Evolutionary conservation across 2,329 filamentous ascomycete genomes (phyloP).

Genomic region (Celoporthe dispersa): DNA sequence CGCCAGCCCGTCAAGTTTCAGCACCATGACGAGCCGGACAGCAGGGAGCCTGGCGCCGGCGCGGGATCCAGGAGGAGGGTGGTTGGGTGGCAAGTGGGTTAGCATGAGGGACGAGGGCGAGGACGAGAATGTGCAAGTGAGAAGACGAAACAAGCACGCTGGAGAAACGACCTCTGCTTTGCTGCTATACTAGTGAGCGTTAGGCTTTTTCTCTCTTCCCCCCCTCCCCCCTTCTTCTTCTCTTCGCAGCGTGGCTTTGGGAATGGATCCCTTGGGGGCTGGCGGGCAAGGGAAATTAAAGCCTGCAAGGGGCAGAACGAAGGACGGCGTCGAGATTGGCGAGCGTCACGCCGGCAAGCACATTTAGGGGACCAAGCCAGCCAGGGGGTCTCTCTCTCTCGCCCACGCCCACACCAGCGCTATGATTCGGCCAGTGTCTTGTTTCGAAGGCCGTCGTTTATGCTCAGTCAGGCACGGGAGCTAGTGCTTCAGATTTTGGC

Average conservation of each 20-base stretch:
- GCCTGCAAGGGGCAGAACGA: slow-evolving; percentile 15
- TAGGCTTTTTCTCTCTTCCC: neutral
- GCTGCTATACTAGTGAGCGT: neutral
- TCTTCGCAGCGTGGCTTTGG: neutral
- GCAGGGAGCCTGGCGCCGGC: slow-evolving; percentile 8
- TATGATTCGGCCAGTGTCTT: slow-evolving; percentile 9
- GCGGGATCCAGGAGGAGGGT: neutral
- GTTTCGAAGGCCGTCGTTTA: slow-evolving; percentile 22
- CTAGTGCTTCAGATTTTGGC: slow-evolving; percentile 21
- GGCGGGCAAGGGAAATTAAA: slow-evolving; percentile 9
- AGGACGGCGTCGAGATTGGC: slow-evolving; percentile 24
- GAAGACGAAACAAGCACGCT: slow-evolving; percentile 13
- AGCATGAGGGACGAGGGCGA: neutral
- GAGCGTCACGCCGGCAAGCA: slow-evolving; percentile 19
- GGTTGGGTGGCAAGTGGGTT: too few species aligned
- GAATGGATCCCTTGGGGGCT: slow-evolving; percentile 10
- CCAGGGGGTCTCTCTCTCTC: neutral
- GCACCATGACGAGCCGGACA: slow-evolving; percentile 21
- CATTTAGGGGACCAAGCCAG: neutral
- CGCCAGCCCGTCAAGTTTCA: slow-evolving; percentile 19
- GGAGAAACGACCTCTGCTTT: neutral
- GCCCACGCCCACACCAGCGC: neutral
- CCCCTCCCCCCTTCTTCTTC: neutral
- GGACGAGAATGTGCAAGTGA: slow-evolving; percentile 1
- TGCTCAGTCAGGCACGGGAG: slow-evolving; percentile 19